Conservation (phyloP, 2,329 filamentous ascomycete species). For the Calonectria pauciramosa region DNA sequence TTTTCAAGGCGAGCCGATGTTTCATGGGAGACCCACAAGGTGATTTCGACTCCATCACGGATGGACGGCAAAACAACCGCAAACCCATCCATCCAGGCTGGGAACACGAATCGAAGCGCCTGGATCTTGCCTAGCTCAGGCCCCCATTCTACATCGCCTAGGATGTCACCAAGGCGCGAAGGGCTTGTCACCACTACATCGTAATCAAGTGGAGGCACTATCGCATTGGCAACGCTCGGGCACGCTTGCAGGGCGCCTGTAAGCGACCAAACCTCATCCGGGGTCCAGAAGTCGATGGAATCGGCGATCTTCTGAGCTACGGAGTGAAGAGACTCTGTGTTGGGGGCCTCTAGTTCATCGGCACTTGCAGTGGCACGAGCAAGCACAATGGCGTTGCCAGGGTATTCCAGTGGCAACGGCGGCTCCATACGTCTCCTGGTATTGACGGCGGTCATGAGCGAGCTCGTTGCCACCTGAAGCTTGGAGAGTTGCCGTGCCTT, state of each 20-base stretch:
- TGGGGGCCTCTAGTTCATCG: neutral
- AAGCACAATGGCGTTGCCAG: neutral
- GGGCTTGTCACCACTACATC: neutral
- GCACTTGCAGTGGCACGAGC: neutral
- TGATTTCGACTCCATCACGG: neutral
- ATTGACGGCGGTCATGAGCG: neutral
- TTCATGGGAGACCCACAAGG: neutral
- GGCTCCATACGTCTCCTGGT: neutral
- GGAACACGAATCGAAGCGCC: neutral
- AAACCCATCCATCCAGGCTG: neutral
- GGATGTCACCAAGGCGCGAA: neutral
- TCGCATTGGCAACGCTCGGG: neutral
- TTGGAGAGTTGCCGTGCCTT: neutral
- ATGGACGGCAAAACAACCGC: neutral
- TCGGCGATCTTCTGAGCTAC: neutral
- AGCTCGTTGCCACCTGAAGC: neutral
- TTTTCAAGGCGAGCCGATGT: neutral
- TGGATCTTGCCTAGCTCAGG: neutral
- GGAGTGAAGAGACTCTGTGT: neutral
- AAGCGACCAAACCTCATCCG: neutral
- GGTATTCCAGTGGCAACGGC: neutral
- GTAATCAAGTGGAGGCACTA: neutral
- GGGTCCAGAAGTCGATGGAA: neutral
- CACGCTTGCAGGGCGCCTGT: neutral
- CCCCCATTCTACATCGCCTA: neutral